These are phyloP conservation scores for Nigrospora osmanthi DNA, from an alignment of 2,329 filamentous ascomycete genomes.

Conservation along the genomic window DNA sequence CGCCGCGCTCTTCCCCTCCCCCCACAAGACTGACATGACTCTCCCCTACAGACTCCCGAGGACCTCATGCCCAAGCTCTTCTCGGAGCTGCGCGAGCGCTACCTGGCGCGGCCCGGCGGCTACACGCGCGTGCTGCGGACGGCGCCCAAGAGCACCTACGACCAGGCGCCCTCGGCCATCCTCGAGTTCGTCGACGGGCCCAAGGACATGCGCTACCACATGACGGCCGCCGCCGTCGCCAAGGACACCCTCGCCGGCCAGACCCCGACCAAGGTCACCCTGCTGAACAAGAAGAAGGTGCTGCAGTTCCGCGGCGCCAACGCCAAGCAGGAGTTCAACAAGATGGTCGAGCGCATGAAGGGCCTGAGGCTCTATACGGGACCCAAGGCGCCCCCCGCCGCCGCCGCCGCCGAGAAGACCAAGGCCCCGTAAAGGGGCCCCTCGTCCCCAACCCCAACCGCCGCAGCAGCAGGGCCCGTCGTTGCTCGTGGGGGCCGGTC, in stretches of 20 bases:
- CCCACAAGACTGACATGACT: not conserved
- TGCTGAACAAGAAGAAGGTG: conserved; percentile 75
- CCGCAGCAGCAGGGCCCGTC: too few species aligned
- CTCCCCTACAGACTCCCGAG: conserved; percentile 50
- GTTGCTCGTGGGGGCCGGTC: too few species aligned
- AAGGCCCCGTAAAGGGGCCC: too few species aligned
- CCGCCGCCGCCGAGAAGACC: too few species aligned
- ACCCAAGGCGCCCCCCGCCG: too few species aligned
- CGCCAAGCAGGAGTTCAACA: conserved; percentile 61
- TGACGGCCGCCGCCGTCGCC: conserved; percentile 82
- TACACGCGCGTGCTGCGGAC: conserved; percentile 93
- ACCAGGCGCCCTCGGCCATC: conserved; percentile 84
- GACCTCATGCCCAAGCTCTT: conserved; percentile 79
- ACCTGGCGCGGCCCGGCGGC: conserved; percentile 71
- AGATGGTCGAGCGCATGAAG: conserved; percentile 43
- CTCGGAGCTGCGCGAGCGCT: conserved; percentile 71
- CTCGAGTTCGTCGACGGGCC: conserved; percentile 93
- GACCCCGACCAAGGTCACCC: conserved; percentile 62
- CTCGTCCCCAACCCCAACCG: too few species aligned
- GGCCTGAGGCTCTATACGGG: conserved; percentile 9
- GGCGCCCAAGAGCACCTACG: conserved; percentile 73
- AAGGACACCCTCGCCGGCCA: conserved; percentile 49
- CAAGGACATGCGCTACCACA: conserved; percentile 86
- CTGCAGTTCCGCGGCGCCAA: conserved; percentile 56
- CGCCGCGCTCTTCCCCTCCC: too few species aligned